phyloP scores from a whole-genome alignment of 441 rosid species.

The Corymbia citriodora region DNA sequence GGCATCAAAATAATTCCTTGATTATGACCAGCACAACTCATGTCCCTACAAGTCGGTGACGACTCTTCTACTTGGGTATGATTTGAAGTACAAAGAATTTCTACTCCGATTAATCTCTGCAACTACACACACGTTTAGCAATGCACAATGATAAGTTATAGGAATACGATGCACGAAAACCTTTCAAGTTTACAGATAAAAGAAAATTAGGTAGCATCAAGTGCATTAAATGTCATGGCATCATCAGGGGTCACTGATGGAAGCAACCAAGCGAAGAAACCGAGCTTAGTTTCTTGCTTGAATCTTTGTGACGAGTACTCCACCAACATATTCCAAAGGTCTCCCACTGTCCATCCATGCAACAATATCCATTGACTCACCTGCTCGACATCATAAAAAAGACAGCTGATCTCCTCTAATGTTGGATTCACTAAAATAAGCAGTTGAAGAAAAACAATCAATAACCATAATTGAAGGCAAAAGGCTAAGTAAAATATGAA shows the following conservation, averaged over 20 bases:
- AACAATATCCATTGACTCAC: slow-evolving; percentile 64
- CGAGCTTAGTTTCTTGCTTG: slow-evolving; percentile 37
- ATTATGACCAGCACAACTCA: background rate
- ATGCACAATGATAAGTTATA: background rate
- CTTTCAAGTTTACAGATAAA: background rate
- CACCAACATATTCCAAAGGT: slow-evolving; percentile 77
- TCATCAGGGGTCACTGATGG: slow-evolving; percentile 32
- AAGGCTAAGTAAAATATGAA: background rate
- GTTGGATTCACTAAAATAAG: background rate
- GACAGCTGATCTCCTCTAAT: background rate
- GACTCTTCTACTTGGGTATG: background rate
- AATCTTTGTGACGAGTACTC: slow-evolving; percentile 71
- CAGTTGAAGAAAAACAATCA: background rate
- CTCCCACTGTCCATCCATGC: slow-evolving; percentile 94
- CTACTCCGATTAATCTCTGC: background rate
- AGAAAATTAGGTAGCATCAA: background rate
- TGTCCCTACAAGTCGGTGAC: background rate
- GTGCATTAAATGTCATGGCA: background rate
- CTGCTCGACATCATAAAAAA: slow-evolving; percentile 25
- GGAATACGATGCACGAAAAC: background rate
- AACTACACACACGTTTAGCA: background rate
- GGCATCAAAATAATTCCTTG: background rate
- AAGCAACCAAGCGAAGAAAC: slow-evolving; percentile 83
- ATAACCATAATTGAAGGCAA: background rate
- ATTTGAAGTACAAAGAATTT: background rate